Percentiles rank a stretch among this genome's conserved stretches.
These are phyloP conservation scores for Suillus luteus DNA, from an alignment of 768 basidiomycete genomes.

Conservation along the genomic window DNA sequence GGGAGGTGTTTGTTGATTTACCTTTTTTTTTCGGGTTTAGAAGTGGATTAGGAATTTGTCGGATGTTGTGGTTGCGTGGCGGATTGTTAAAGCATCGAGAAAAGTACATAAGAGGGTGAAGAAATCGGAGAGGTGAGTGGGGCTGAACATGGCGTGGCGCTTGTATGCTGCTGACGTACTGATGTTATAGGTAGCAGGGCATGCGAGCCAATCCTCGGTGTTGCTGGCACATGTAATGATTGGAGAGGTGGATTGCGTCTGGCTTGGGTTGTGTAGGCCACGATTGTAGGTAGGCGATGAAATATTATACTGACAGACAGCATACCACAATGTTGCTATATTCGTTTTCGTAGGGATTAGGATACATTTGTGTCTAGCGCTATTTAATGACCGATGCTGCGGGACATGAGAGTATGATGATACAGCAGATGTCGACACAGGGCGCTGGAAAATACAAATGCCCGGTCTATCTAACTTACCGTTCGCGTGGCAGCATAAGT, in stretches of 20 bases:
- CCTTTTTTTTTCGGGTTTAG: not conserved
- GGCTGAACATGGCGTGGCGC: not conserved
- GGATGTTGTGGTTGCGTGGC: not conserved
- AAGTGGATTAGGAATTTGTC: conserved; percentile 2
- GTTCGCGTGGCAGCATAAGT: not conserved
- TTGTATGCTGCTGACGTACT: not conserved
- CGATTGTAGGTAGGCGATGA: not conserved
- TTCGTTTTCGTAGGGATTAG: not conserved
- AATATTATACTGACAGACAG: not conserved
- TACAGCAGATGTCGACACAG: too few species aligned
- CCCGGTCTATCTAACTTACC: not conserved
- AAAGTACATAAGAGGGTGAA: not conserved
- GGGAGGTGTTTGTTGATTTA: not conserved
- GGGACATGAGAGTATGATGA: not conserved
- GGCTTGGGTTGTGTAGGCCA: not conserved
- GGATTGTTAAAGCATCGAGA: not conserved
- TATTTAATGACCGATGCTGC: not conserved
- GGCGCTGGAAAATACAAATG: too few species aligned
- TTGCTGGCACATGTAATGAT: not conserved
- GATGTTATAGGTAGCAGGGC: not conserved
- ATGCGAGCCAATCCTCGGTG: not conserved
- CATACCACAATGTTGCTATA: not conserved
- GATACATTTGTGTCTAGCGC: not conserved
- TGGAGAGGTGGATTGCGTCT: not conserved
- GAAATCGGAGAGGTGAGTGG: not conserved